Base-by-base conservation (phyloP, 768 basidiomycete species). In the Trametes gibbosa region DNA sequence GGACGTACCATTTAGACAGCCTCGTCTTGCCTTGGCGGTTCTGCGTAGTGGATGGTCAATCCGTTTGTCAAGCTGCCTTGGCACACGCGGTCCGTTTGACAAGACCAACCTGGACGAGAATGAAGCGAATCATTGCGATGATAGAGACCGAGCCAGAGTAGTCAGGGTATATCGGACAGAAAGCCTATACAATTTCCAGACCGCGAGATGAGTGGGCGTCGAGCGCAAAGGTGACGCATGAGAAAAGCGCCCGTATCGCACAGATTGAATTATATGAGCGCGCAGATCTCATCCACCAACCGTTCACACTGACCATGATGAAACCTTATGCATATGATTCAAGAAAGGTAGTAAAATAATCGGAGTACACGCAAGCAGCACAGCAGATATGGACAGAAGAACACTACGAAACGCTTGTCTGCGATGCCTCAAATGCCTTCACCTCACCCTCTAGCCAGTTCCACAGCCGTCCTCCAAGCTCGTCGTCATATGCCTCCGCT, bases 1-100 rank as follows among this genome's bases (percentile, higher is more conserved):
- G 97, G 25, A 92, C 92, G 77, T 98, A 98, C 96, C 96, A 99
- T 75, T 98, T 98, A 10, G 93, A 95, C 50, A 98, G 74, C 56
- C 97, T 81, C 3, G 96, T 98, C 78, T 99, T 99, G 17, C 97
- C 97, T 77, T 99, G 97, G 40, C 96, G 86, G 72, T 98, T 98
- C 95, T 98, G 65, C n/a, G n/a, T 60, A 43, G 7, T 1, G 8
- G 32, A 10, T 32, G 32, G 29, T 32, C 21, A 46, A 9, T 50
- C 19, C 32, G 63, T 45, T 19, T 37, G 21, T 34, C 45, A 29
- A 17, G 34, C 29, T n/a, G 42, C 27, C 29, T 32, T 32, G 4
- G 19, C 29, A 45, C 32, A n/a, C n/a, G 23, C 52, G 29, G 32
- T 48, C 0, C 13, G 24, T 13, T n/a, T 6, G 29, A 32, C 29